Evolutionary conservation across 768 basidiomycete species (phyloP), one percentile per base, ranked within the genome.

Genomic region (Psilocybe tampanensis): DNA sequence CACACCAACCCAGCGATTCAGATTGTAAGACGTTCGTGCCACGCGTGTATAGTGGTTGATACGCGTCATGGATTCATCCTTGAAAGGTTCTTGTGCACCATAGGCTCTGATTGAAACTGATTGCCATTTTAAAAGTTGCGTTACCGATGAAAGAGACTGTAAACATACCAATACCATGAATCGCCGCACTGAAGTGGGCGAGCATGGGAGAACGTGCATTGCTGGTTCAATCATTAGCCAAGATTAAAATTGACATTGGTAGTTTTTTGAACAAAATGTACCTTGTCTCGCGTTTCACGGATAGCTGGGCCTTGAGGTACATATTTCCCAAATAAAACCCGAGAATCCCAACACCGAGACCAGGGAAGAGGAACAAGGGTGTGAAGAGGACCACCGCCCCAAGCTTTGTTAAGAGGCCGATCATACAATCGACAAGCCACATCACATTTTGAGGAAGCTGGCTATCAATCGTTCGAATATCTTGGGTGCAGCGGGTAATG

Each of bases 61-160:
- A 7, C 81, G 75, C 24, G 68, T 64, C 50, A 79, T 63, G 9
- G 79, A 76, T 56, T 80, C 74, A 45, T 59, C 52, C 58, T 65
- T 78, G 71, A 78, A 85, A 2, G 68, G 56, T 21, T 75, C 68
- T 70, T 88, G 77, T 8, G 81, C 84, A 1, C 82, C 81, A 64
- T 85, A 89, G 0, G 88, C 88, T 24, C 87, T 77, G 55, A 89
- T 83, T 7, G 85, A 78, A 29, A 69, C 77, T 79, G 44, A 12
- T 22, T 18, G n/a, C 2, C 21, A 36, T 36, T 45, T 17, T 8
- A 8, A 24, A 39, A 7, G 21, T 18, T 21, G 12, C 15, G 41
- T n/a, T 29, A 15, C 17, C 32, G 8, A 18, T 44, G 3, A 23
- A 42, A 19, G 22, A n/a, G 21, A 23, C 6, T 11, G 11, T 50